Base-by-base conservation (phyloP, 495 filamentous ascomycete species). In the Physcia stellaris region DNA sequence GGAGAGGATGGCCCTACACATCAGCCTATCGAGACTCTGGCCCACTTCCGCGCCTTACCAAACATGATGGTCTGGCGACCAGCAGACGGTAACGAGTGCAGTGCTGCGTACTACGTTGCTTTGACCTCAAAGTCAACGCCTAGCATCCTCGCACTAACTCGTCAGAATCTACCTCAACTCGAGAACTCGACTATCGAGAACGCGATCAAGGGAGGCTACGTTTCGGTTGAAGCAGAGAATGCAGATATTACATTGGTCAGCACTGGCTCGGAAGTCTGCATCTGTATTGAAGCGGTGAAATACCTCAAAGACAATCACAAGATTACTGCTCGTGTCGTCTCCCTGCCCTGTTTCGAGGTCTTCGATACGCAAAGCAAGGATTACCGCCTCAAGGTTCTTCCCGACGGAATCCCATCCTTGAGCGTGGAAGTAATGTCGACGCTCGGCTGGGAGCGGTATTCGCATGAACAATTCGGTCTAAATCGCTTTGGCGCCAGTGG, bases 41-140 rank as follows among this genome's bases (percentile, higher is more conserved):
- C 90, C 45, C 90, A 99, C 66, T 96, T 96, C 85, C 90, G 90
- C 62, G 92, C 92, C 40, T 75, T 96, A 49, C 90, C 90, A 49
- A 99, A 99, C 80, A 84, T 80, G 75, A 95, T 96, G 90, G 92
- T 96, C 53, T 99, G 90, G 90, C 90, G 90, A 57, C 90, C 90
- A 42, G 90, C 90, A 42, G 90, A 99, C 56, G 90, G 90, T 50
- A 99, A 99, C 68, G 90, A 99, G 80, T 87, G 80, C 52, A 88
- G 81, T 58, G 86, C 86, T 51, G 90, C 92, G 49, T 99, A 99
- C 75, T 99, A 99, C 66, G 67, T 90, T 49, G 83, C 86, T 31
- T 67, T 99, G 43, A 94, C 80, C 50, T 80, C 84, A 50, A 85
- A 86, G 66, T 73, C 82, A 61, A 95, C 92, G 19, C 87, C 90